Evolutionary conservation across 331 rosid genomes (phyloP), one percentile per base, ranked within the genome.

Genomic region (Ulmus americana): DNA sequence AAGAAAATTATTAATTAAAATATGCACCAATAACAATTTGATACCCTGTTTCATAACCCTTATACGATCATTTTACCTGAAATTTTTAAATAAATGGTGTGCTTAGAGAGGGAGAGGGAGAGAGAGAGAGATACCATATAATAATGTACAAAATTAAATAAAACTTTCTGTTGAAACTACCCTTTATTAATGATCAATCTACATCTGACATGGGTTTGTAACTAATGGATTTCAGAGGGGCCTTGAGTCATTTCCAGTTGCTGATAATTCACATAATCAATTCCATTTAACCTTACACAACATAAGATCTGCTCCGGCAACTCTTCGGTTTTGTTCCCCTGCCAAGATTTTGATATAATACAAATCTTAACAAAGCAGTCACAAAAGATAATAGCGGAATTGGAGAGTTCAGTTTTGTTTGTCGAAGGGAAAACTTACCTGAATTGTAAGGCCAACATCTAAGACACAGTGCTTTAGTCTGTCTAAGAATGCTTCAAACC

Each of bases 251-350:
- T 39, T 66, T 91, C 98, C 70, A 94, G 79, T 81, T 84, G 97
- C 62, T 83, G 86, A 68, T 94, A 90, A 67, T 94, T 90, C 83
- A 47, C 75, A 80, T 79, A 84, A 75, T 94, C 84, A 69, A 94
- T 84, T 72, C 91, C 95, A 64, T 90, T 94, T 75, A 94, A 65
- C 61, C 99, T 82, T 76, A 90, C 66, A 70, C 99, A 94, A 70
- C 97, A 94, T 64, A 94, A 81, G 63, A 94, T 65, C 71, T 94
- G 95, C 79, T 94, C 97, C 47, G 99, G 97, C 75, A 94, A 70
- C 81, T 94, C 99, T 83, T 90, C 99, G 63, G 84, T 51, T 76
- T 84, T 94, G 91, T 87, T 94, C 22, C 88, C 99, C 99, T 94
- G 91, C 76, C 79, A 70, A 15, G 67, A 50, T 63, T 12, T 45